Evolutionary conservation across 805 yeast species (phyloP), one percentile per base, ranked within the genome.

Genomic region (Nakazawaea sp.): DNA sequence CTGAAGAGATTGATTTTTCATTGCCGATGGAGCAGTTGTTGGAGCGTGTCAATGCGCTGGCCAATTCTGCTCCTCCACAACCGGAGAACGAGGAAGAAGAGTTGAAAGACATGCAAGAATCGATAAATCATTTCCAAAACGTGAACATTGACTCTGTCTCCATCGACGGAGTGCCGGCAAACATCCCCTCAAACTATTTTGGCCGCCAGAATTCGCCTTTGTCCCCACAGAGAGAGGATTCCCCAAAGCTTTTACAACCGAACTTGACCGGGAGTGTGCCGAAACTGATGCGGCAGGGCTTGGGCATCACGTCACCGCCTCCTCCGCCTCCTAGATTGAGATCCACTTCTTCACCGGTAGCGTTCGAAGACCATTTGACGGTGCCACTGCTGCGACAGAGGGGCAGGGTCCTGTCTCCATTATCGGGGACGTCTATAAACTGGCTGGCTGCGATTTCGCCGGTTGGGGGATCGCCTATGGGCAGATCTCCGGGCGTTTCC

Each of bases 81-180:
- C 73, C 71, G 17, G 78, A 72, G 30, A 81, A 80, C 44, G 94
- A 83, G 43, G 79, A 74, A 45, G 82, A 80, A 46, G 82, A 78
- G 31, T 62, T 82, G 23, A 74, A 73, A 43, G 89, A 80, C 45
- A 81, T 82, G 78, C 82, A 77, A 47, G 81, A 82, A 10, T 81
- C 82, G 11, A 72, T 81, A 38, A 77, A 77, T 44, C 80, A 78
- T 51, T 87, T 87, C 58, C 80, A 75, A 35, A 79, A 83, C 50
- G 81, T 87, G 39, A 74, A 78, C 20, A 86, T 84, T 27, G 96
- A 87, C 52, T 77, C 85, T 38, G 88, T 81, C 3, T 72, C 83
- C 31, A 70, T 78, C 13, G 78, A 71, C 47, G 89, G 90, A n/a
- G 70, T 72, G 1, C 83, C 87, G 0, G 61, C 81, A 1, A 71